Evolutionary conservation across 345 rosid genomes (phyloP).

Genomic region (Arabidopsis arenosa): DNA sequence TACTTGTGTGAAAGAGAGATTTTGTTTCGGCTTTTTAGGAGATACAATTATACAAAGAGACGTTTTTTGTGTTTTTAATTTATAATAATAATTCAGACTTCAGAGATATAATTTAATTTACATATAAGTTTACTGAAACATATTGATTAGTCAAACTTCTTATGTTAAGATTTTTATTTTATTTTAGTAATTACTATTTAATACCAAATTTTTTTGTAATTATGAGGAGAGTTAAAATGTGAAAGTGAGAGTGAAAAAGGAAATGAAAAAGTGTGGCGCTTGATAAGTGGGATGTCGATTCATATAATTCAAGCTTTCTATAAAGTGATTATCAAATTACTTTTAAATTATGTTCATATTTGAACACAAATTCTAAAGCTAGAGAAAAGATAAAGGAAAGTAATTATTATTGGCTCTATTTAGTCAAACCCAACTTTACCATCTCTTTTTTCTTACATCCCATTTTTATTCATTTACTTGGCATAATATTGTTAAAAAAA

Average conservation of each 20-base stretch:
- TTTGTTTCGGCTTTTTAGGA: slow-evolving; percentile 30
- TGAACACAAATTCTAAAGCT: slow-evolving; percentile 7
- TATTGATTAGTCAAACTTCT: slow-evolving; percentile 31
- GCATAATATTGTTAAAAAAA: neutral
- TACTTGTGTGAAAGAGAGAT: slow-evolving; percentile 37
- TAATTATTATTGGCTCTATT: neutral
- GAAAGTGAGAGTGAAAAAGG: slow-evolving; percentile 25
- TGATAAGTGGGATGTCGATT: slow-evolving; percentile 51
- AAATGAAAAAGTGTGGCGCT: slow-evolving; percentile 22
- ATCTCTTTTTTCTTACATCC: no score
- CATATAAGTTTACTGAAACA: no score
- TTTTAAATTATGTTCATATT: slow-evolving; percentile 23
- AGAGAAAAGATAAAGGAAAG: neutral
- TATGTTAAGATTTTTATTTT: neutral
- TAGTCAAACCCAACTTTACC: neutral
- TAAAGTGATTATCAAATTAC: slow-evolving; percentile 44
- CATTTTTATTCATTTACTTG: slow-evolving; percentile 15
- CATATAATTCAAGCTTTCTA: slow-evolving; percentile 46
- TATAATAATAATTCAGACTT: no score
- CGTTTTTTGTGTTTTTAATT: neutral
- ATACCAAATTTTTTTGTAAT: slow-evolving; percentile 1
- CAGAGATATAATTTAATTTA: no score
- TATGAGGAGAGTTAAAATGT: slow-evolving; percentile 21
- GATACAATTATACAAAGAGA: slow-evolving; percentile 34
- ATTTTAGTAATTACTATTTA: neutral